Base-by-base conservation (phyloP, 2,329 filamentous ascomycete species). In the Fusarium drepaniforme region DNA sequence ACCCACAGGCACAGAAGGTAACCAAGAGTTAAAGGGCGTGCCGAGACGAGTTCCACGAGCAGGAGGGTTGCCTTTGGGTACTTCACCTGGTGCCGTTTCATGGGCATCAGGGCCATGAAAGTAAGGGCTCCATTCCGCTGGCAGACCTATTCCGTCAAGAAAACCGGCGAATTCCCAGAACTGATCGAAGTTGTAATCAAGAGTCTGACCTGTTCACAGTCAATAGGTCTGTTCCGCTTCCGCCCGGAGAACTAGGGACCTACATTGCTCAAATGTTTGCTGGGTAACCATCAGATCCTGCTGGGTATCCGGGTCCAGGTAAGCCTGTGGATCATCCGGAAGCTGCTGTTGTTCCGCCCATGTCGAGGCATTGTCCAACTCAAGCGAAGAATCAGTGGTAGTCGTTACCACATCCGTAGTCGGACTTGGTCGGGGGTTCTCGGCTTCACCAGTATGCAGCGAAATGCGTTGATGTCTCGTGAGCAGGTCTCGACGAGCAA, bases 401-500 rank as follows among this genome's bases (percentile, higher is more conserved):
- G 66, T 28, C 11, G 61, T 62, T 30, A 40, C 66, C 46, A 71
- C 15, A 16, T 60, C 68, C 38, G 68, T 38, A 61, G 77, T 78
- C 30, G 80, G 72, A 33, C 78, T 78, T 69, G 60, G 78, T 71
- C 66, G 76, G 51, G 61, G 78, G 71, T 66, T 80, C 18, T 46
- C 53, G 11, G 30, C 72, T n/a, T 69, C 79, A 49, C 79, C 76
- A 40, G 78, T 74, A 72, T 86, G 84, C 8, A 81, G 77, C 6
- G 77, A 66, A 53, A 86, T 82, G 62, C 84, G 82, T 68, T 86
- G 82, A 71, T 86, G 85, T 25, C 85, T 82, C 58, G 84, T 86
- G 72, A 87, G 76, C 16, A 87, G 78, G 74, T 87, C 85, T 23
- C 85, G 82, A 23, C 85, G 81, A 12, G 85, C 83, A 72, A 86